Evolutionary conservation across 1,284 basidiomycete genomes (phyloP), one percentile per base, ranked within the genome.

Genomic region (Trichosporon sp.): DNA sequence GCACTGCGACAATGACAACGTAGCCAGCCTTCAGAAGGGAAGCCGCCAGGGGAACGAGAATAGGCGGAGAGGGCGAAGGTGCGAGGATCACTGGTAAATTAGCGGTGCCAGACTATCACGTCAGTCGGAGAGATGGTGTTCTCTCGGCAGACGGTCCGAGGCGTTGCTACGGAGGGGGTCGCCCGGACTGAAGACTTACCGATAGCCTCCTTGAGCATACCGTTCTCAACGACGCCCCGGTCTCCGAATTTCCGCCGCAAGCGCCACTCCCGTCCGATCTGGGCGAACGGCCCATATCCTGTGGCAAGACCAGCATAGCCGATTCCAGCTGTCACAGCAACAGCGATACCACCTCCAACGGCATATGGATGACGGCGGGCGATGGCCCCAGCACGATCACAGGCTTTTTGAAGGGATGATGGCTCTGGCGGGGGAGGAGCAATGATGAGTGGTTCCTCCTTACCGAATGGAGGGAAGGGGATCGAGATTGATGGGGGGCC

Each of bases 171-270:
- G 34, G n/a, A 6, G 34, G n/a, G 8, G 21, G 25, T 60, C 3
- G 2, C n/a, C 5, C 2, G 10, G 4, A 21, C 32, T n/a, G n/a
- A 31, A 16, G 14, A 71, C 76, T 52, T 56, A 77, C 76, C 78
- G 16, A 79, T 74, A 44, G 77, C 76, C 52, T 78, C 78, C 63
- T 78, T 78, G 52, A 80, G 67, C 75, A 79, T 78, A 5, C 78
- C 78, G 64, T 78, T 73, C 49, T 76, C 69, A 13, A 75, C 70
- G n/a, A 69, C 66, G 16, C 75, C 77, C 7, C 69, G 69, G 0
- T 62, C 65, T 10, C 74, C 71, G 40, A 72, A 74, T 52, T 68
- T 65, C 27, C 64, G 59, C n/a, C 64, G 57, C 19, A 63, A 54
- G n/a, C 66, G 64, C 62, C 62, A 65, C 21, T 65, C 60, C 16